Evolutionary conservation across 129 eudicot genomes (phyloP).

Genomic region (Flaveria linearis): DNA sequence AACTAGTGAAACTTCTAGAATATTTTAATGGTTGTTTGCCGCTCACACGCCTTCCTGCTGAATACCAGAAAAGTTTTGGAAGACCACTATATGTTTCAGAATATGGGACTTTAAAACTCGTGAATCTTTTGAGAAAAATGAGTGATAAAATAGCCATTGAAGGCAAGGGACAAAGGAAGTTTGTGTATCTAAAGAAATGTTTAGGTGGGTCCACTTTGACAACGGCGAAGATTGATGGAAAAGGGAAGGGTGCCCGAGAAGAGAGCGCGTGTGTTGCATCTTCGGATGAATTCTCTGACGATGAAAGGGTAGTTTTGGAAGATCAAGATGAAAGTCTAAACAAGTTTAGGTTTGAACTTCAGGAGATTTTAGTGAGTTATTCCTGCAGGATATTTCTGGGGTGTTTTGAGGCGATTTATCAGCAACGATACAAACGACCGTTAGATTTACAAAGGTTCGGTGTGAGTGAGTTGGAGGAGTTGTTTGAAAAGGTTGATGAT

Average conservation of each 20-base stretch:
- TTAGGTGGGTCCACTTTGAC: slow-evolving; percentile 39
- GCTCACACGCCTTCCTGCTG: slow-evolving; percentile 69
- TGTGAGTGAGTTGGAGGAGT: slow-evolving; percentile 70
- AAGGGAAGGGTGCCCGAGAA: slow-evolving; percentile 57
- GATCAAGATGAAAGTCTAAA: slow-evolving; percentile 45
- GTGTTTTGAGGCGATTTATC: slow-evolving; percentile 76
- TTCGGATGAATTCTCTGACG: slow-evolving; percentile 83
- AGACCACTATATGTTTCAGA: slow-evolving; percentile 81
- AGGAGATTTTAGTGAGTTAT: slow-evolving; percentile 88
- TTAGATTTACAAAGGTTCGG: slow-evolving; percentile 70
- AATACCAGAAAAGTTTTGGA: slow-evolving; percentile 77
- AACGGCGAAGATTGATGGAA: slow-evolving; percentile 52
- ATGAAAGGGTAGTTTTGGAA: slow-evolving; percentile 43
- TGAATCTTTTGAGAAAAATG: slow-evolving; percentile 75
- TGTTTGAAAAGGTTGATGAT: slow-evolving; percentile 81
- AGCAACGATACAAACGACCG: slow-evolving; percentile 70
- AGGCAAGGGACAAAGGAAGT: slow-evolving; percentile 73
- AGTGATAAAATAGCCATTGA: slow-evolving; percentile 54
- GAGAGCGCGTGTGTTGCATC: slow-evolving; percentile 51
- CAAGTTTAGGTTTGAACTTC: slow-evolving; percentile 70
- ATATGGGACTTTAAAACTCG: slow-evolving; percentile 71
- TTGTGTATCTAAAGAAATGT: slow-evolving; percentile 53
- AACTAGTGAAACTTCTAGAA: slow-evolving; percentile 74
- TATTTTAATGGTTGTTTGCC: slow-evolving; percentile 62
- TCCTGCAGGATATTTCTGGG: slow-evolving; percentile 66